phyloP scores from a whole-genome alignment of 768 basidiomycete genomes.

The Serendipita sp. region DNA sequence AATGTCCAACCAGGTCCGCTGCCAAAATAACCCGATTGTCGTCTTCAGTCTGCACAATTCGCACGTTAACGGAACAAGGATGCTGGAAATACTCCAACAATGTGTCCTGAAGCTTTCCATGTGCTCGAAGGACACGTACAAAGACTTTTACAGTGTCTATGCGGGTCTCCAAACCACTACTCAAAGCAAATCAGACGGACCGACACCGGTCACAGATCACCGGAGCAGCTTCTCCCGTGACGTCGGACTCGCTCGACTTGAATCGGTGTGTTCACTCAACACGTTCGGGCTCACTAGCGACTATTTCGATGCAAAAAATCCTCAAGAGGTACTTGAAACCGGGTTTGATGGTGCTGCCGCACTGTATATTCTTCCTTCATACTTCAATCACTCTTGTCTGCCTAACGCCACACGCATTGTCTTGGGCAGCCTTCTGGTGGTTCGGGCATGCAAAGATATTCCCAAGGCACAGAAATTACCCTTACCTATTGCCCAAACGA shows the following conservation, averaged over 20 bases:
- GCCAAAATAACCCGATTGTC: constrained; percentile 4
- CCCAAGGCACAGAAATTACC: constrained; percentile 18
- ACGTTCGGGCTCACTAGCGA: constrained; percentile 11
- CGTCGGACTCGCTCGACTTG: constrained; percentile 18
- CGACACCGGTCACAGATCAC: constrained; percentile 3
- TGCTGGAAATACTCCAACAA: constrained; percentile 17
- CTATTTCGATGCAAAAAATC: background rate
- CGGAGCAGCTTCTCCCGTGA: background rate
- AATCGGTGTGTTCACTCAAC: constrained; percentile 17
- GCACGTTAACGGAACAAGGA: constrained; percentile 7
- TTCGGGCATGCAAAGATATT: constrained; percentile 18
- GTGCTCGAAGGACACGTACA: background rate
- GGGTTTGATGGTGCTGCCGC: constrained; percentile 12
- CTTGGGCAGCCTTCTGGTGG: constrained; percentile 20
- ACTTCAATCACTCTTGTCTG: constrained; percentile 24
- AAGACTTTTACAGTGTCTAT: constrained; percentile 17
- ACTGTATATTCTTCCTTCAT: constrained; percentile 19
- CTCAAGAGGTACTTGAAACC: constrained; percentile 1
- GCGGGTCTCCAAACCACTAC: constrained; percentile 16
- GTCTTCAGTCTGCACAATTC: constrained; percentile 10
- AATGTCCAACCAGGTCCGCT: constrained; percentile 12
- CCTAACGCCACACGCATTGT: constrained; percentile 16
- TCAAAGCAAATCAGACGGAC: constrained; percentile 14
- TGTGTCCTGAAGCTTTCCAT: constrained; percentile 6
- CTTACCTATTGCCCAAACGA: constrained; percentile 10